A percentile compares a stretch with the other conserved stretches of the same genome.
phyloP scores from a whole-genome alignment of 257 asterid genomes.

The Ilex asprella region DNA sequence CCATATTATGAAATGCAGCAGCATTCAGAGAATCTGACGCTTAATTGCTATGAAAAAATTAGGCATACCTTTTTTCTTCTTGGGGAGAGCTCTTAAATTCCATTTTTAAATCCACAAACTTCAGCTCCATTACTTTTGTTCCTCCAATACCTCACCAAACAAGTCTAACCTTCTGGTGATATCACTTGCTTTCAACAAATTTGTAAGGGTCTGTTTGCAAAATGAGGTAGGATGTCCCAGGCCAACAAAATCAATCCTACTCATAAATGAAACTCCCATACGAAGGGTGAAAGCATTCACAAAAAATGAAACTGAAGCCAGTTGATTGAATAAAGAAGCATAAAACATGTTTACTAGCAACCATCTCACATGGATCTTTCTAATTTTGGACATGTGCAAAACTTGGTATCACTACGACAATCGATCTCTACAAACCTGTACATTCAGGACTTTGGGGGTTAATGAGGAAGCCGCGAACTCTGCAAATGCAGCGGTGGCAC shows the following conservation, averaged over 20 bases:
- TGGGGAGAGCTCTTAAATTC: neutral
- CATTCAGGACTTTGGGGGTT: too few species aligned
- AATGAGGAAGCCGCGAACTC: too few species aligned
- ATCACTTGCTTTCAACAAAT: neutral
- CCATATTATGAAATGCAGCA: too few species aligned
- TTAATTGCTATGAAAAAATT: too few species aligned
- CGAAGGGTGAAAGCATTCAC: neutral
- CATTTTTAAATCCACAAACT: neutral
- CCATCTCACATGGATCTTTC: neutral
- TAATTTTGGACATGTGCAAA: neutral
- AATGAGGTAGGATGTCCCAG: neutral
- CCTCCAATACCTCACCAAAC: neutral
- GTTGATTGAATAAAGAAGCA: neutral
- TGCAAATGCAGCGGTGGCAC: too few species aligned
- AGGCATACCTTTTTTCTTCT: neutral
- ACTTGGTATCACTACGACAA: neutral
- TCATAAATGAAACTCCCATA: neutral
- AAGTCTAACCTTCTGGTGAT: neutral
- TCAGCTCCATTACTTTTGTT: neutral
- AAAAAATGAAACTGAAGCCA: too few species aligned
- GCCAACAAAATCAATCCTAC: neutral
- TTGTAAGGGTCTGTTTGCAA: too few species aligned
- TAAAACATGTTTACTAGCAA: too few species aligned
- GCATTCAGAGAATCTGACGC: too few species aligned
- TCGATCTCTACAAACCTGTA: neutral